phyloP scores from a whole-genome alignment of 1,284 basidiomycete genomes.

The Marasmius fiardii region DNA sequence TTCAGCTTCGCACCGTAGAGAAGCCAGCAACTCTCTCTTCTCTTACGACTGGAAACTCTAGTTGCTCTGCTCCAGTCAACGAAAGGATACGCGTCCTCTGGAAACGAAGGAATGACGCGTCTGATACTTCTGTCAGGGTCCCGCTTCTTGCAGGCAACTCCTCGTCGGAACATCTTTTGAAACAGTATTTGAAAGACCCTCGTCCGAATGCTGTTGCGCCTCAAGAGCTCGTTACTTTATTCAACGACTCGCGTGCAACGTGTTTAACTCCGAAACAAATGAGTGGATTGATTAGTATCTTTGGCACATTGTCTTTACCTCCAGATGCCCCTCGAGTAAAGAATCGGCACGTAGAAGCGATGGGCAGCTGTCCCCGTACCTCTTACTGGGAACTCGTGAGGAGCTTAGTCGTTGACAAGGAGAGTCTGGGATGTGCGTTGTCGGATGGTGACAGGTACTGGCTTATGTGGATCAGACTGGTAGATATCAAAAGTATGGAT shows the following conservation, averaged over 20 bases:
- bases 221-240: background rate
- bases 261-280: constrained; percentile 24
- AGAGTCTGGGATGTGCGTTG: constrained; percentile 19
- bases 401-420: constrained; percentile 28
- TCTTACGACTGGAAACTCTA: background rate
- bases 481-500: constrained; percentile 13
- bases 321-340: constrained; percentile 15
- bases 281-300: constrained; percentile 28
- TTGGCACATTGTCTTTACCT: constrained; percentile 29
- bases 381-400: constrained; percentile 30
- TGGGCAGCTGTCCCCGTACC: background rate
- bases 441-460: constrained; percentile 34
- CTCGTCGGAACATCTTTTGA: too few relatives aligned
- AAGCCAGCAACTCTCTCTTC: background rate
- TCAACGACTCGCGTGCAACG: background rate
- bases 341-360: constrained; percentile 5
- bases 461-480: constrained; percentile 34
- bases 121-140: too few relatives aligned
- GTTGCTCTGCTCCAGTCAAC: too few relatives aligned
- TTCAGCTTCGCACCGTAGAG: background rate
- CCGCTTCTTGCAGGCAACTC: too few relatives aligned
- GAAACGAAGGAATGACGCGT: too few relatives aligned
- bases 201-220: too few relatives aligned
- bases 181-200: too few relatives aligned
- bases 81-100: too few relatives aligned